These are phyloP conservation scores for Cetradonia linearis DNA, from an alignment of 495 filamentous ascomycete species.

Conservation along the genomic window DNA sequence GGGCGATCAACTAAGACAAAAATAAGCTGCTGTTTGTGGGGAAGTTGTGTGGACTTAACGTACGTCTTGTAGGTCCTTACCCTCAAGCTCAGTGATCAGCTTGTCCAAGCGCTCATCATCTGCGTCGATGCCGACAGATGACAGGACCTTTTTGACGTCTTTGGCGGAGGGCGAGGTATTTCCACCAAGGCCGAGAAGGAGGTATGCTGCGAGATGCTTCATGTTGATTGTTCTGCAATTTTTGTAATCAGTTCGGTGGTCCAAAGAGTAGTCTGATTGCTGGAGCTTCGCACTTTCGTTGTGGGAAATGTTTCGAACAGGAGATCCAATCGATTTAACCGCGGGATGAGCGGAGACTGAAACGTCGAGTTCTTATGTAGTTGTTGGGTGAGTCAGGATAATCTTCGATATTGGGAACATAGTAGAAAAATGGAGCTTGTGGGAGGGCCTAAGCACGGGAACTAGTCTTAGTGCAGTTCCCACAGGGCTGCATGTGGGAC, in stretches of 20 bases:
- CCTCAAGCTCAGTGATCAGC: slow-evolving; percentile 84
- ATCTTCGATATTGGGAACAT: slow-evolving; percentile 27
- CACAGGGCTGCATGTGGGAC: slow-evolving; percentile 28
- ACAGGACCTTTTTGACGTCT: slow-evolving; percentile 86
- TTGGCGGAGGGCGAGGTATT: slow-evolving; percentile 78
- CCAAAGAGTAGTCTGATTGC: background rate
- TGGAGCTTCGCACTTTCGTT: slow-evolving; percentile 9
- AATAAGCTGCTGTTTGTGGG: slow-evolving; percentile 2
- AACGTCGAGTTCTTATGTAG: slow-evolving; percentile 54
- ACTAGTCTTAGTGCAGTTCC: slow-evolving; percentile 15
- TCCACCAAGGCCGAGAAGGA: slow-evolving; percentile 88
- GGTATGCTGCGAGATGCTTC: slow-evolving; percentile 99
- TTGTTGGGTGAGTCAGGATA: slow-evolving; percentile 27
- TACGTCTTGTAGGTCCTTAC: slow-evolving; percentile 97
- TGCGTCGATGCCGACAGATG: slow-evolving; percentile 90
- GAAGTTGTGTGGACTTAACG: background rate
- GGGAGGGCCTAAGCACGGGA: slow-evolving; percentile 30
- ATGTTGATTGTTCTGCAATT: slow-evolving; percentile 54
- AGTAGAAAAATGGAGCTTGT: slow-evolving; percentile 16
- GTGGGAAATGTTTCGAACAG: slow-evolving; percentile 44
- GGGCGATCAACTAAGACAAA: slow-evolving; percentile 65
- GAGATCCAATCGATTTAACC: slow-evolving; percentile 96
- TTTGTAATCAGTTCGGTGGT: slow-evolving; percentile 1
- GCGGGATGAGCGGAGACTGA: slow-evolving; percentile 77
- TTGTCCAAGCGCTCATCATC: slow-evolving; percentile 76